Conservation (phyloP, 2,329 filamentous ascomycete species). For the Cadophora sp. region DNA sequence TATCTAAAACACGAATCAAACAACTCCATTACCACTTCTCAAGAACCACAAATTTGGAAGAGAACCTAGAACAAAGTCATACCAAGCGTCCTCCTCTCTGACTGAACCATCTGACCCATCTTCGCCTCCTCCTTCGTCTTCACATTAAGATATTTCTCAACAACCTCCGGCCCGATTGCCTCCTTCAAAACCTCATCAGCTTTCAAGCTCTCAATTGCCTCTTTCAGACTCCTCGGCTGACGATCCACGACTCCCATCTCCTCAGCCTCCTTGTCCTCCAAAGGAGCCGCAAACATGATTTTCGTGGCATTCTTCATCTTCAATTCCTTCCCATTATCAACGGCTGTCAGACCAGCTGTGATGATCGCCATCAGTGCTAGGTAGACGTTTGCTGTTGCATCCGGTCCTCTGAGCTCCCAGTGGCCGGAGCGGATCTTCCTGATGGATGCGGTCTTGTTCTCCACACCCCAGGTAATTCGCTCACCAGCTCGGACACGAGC, state of each 20-base stretch:
- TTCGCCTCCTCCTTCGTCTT: conserved; percentile 64
- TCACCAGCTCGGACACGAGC: conserved; percentile 70
- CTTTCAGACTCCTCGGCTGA: conserved; percentile 60
- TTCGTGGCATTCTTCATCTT: conserved; percentile 56
- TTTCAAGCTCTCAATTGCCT: conserved; percentile 59
- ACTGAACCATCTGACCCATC: conserved; percentile 44
- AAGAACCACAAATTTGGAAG: background rate
- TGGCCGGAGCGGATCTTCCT: conserved; percentile 69
- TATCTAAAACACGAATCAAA: background rate
- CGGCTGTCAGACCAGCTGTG: conserved; percentile 62
- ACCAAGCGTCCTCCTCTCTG: conserved; percentile 28
- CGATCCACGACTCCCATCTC: conserved; percentile 58
- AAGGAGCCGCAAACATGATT: conserved; percentile 53
- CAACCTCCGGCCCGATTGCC: conserved; percentile 55
- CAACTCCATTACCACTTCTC: background rate
- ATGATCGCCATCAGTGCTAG: conserved; percentile 68
- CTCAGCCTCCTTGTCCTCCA: conserved; percentile 53
- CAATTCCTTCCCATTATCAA: conserved; percentile 52
- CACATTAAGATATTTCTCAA: conserved; percentile 60
- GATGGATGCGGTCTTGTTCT: conserved; percentile 78
- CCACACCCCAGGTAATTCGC: conserved; percentile 79
- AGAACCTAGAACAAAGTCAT: conserved; percentile 20
- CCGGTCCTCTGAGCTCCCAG: conserved; percentile 79
- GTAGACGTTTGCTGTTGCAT: conserved; percentile 82
- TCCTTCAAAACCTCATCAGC: conserved; percentile 53